Conservation (phyloP, 2,329 filamentous ascomycete species). For the Alternaria sp. region DNA sequence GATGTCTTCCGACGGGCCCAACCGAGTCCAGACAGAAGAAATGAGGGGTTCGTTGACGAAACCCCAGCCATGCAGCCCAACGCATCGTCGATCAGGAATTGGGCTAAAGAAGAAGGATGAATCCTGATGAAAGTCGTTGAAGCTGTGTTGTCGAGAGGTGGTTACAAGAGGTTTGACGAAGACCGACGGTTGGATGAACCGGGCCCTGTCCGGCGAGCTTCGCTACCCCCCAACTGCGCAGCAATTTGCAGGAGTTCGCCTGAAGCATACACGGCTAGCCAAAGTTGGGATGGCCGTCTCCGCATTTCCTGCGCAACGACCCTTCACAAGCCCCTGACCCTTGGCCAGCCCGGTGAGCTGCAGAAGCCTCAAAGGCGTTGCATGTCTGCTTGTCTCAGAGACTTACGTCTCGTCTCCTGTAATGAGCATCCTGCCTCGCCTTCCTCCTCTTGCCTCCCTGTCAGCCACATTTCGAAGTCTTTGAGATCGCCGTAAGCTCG, state of each 20-base stretch:
- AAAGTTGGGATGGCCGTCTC: slow-evolving; percentile 48
- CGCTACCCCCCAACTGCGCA: slow-evolving; percentile 44
- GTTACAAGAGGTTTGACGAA: slow-evolving; percentile 35
- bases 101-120: slow-evolving; percentile 16
- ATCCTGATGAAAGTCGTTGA: slow-evolving; percentile 26
- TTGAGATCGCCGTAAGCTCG: slow-evolving; percentile 29
- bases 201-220: slow-evolving; percentile 34
- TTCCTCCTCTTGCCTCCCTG: slow-evolving; percentile 29
- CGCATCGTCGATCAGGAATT: slow-evolving; percentile 27
- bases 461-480: slow-evolving; percentile 24
- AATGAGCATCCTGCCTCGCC: slow-evolving; percentile 41
- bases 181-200: slow-evolving; percentile 40
- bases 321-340: slow-evolving; percentile 48
- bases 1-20: slow-evolving; percentile 27
- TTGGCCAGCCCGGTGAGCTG: slow-evolving; percentile 46
- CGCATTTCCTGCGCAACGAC: slow-evolving; percentile 50
- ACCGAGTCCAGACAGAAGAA: slow-evolving; percentile 35
- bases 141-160: slow-evolving; percentile 32
- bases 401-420: slow-evolving; percentile 42
- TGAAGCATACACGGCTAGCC: slow-evolving; percentile 48
- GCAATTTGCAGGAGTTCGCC: slow-evolving; percentile 50
- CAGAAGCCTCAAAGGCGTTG: slow-evolving; percentile 52
- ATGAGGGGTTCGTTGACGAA: slow-evolving; percentile 33
- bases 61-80: slow-evolving; percentile 21
- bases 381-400: slow-evolving; percentile 39